Conservation (phyloP, 2,329 filamentous ascomycete species). For the Didymella pinodella region DNA sequence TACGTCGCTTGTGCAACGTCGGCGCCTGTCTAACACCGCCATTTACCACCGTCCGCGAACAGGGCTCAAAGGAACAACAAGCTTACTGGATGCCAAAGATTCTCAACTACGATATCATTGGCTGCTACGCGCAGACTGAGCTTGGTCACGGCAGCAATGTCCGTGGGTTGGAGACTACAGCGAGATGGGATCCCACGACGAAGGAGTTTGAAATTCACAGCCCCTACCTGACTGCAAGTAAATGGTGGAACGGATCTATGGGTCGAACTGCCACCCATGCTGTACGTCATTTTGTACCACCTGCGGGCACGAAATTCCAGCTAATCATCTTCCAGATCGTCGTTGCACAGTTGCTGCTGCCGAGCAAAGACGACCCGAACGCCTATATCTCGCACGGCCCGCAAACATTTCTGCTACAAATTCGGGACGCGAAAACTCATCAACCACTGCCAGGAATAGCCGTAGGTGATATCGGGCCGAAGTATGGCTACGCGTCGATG, state of each 20-base stretch:
- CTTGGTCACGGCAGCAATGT: slow-evolving; percentile 63
- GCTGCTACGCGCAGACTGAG: slow-evolving; percentile 81
- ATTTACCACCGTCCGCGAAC: slow-evolving; percentile 59
- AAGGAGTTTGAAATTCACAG: slow-evolving; percentile 61
- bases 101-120: slow-evolving; percentile 65
- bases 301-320: neutral
- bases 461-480: slow-evolving; percentile 64
- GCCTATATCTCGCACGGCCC: slow-evolving; percentile 58
- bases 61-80: slow-evolving; percentile 58
- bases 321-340: slow-evolving; percentile 52
- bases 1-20: slow-evolving; percentile 26
- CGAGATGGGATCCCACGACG: slow-evolving; percentile 55
- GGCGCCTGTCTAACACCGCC: slow-evolving; percentile 30
- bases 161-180: slow-evolving; percentile 58
- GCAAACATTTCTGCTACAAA: slow-evolving; percentile 62
- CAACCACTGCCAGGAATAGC: slow-evolving; percentile 58
- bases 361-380: slow-evolving; percentile 36
- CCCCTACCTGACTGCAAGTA: slow-evolving; percentile 61
- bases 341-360: slow-evolving; percentile 60
- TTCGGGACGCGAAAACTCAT: slow-evolving; percentile 59
- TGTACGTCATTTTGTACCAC: slow-evolving; percentile 31
- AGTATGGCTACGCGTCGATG: slow-evolving; percentile 63
- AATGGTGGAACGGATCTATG: slow-evolving; percentile 64
- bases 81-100: slow-evolving; percentile 61
- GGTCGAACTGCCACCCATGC: slow-evolving; percentile 64